Evolutionary conservation across 78 protist genomes (phyloP).

Genomic region (Dictyostelium discoideum): DNA sequence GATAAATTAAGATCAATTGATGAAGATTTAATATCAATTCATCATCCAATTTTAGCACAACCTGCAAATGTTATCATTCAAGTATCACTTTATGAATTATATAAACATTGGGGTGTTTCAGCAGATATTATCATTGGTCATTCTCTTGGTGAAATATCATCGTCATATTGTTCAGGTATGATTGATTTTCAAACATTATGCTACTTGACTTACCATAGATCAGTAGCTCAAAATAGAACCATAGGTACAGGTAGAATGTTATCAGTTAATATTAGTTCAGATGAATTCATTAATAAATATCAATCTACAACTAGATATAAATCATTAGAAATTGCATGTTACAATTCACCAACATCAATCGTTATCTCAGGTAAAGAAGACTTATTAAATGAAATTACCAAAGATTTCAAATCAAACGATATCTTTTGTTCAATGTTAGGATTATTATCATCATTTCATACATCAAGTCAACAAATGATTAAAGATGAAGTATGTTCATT

Average conservation of each 20-base stretch:
- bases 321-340: slow-evolving; percentile 32
- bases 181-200: slow-evolving; percentile 6
- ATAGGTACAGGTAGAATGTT: slow-evolving; percentile 40
- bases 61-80: slow-evolving; percentile 25
- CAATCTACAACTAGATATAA: not conserved
- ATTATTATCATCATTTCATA: slow-evolving; percentile 46
- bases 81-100: not conserved
- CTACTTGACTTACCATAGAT: not conserved
- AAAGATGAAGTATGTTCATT: not conserved
- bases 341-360: slow-evolving; percentile 44
- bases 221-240: not conserved
- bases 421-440: slow-evolving; percentile 12
- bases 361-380: slow-evolving; percentile 43
- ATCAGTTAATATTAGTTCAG: not conserved
- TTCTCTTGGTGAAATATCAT: slow-evolving; percentile 66
- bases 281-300: not conserved
- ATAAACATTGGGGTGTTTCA: slow-evolving; percentile 29
- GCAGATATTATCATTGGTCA: slow-evolving; percentile 39
- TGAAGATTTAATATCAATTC: slow-evolving; percentile 1
- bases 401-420: not conserved
- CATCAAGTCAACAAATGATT: slow-evolving; percentile 6
- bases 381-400: not conserved
- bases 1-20: not conserved
- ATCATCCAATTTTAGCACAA: slow-evolving; percentile 45
- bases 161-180: slow-evolving; percentile 36